Conservation (phyloP, 169 alveolate species). For the Cardiosporidium cionae region DNA sequence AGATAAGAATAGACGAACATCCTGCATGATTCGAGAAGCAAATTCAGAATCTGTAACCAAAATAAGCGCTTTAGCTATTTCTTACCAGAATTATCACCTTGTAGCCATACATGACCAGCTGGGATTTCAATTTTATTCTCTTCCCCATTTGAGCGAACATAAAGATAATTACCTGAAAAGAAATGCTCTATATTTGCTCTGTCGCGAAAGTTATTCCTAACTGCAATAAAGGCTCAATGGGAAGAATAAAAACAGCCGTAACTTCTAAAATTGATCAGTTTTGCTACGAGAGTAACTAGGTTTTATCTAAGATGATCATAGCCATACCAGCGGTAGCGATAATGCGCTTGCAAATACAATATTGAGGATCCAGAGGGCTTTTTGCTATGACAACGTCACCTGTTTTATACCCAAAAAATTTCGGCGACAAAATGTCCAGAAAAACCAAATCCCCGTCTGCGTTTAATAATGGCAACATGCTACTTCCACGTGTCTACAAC, state of each 20-base stretch:
- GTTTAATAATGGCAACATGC: not conserved
- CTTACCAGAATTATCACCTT: not conserved
- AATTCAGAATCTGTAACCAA: too few relatives aligned
- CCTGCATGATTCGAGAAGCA: too few relatives aligned
- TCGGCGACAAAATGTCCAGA: not conserved
- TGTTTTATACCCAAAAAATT: not conserved
- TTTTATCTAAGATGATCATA: not conserved
- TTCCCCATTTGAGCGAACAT: not conserved
- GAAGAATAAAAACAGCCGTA: too few relatives aligned
- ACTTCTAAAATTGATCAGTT: too few relatives aligned
- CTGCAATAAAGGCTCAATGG: too few relatives aligned
- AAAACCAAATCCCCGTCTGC: not conserved
- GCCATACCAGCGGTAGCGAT: not conserved
- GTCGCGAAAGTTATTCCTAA: too few relatives aligned
- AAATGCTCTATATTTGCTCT: too few relatives aligned
- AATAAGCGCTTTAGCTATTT: too few relatives aligned
- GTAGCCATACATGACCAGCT: not conserved
- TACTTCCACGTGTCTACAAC: not conserved
- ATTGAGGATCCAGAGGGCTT: not conserved
- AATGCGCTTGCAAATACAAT: not conserved
- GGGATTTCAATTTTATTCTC: not conserved
- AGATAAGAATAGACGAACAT: too few relatives aligned
- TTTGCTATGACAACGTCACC: not conserved
- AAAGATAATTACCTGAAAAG: too few relatives aligned
- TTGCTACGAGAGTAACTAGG: not conserved